These are phyloP conservation scores for Aspergillus spinulosporus DNA, from an alignment of 2,329 filamentous ascomycete genomes.

Conservation along the genomic window DNA sequence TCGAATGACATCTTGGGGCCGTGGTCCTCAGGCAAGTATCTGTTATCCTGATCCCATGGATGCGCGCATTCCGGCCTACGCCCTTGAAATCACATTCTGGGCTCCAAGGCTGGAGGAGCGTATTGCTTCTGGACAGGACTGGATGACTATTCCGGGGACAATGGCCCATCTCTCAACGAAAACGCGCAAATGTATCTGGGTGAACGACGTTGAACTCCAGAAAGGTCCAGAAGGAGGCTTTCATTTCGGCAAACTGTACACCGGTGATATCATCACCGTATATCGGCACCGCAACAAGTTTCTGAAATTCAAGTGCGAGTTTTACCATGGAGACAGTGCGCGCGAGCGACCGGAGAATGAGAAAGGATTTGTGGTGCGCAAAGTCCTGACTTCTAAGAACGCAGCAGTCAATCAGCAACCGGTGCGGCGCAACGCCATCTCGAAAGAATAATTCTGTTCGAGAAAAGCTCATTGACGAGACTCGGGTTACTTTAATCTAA, in stretches of 20 bases:
- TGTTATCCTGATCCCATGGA: slow-evolving; percentile 65
- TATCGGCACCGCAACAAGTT: slow-evolving; percentile 54
- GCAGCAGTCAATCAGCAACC: slow-evolving; percentile 29
- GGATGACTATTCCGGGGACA: slow-evolving; percentile 55
- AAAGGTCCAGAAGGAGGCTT: slow-evolving; percentile 56
- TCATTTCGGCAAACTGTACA: slow-evolving; percentile 67
- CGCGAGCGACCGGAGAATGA: slow-evolving; percentile 43
- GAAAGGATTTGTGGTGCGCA: slow-evolving; percentile 42
- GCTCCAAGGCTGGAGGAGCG: slow-evolving; percentile 65
- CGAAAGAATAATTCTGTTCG: slow-evolving; percentile 15
- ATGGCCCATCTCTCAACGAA: slow-evolving; percentile 78
- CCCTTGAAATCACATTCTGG: slow-evolving; percentile 76
- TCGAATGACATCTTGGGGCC: slow-evolving; percentile 74
- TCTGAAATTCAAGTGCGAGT: slow-evolving; percentile 48
- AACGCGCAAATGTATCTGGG: slow-evolving; percentile 69
- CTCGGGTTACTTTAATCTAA: neutral
- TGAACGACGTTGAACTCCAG: slow-evolving; percentile 70
- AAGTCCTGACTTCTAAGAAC: slow-evolving; percentile 37
- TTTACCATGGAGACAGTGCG: slow-evolving; percentile 49
- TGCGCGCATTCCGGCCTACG: slow-evolving; percentile 74
- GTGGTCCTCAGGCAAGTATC: slow-evolving; percentile 66
- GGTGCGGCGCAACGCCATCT: slow-evolving; percentile 20
- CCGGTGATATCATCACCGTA: slow-evolving; percentile 74
- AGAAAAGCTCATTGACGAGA: neutral
- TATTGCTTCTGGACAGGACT: slow-evolving; percentile 58